phyloP scores from a whole-genome alignment of 139 green algal genomes.

The Chlamydomonas sphaeroides region DNA sequence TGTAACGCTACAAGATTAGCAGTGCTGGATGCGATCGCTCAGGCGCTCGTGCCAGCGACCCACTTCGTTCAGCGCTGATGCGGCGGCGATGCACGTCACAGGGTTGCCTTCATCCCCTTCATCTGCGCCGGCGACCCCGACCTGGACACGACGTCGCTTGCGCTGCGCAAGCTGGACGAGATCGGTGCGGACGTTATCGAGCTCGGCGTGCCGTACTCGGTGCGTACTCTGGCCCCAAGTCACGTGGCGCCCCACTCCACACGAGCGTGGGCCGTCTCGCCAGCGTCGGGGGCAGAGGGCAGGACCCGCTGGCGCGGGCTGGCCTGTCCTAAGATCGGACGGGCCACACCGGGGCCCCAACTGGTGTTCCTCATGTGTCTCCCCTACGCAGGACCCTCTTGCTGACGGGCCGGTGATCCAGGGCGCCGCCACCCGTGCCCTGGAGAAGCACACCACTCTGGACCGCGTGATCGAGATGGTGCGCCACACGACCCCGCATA shows the following conservation, averaged over 20 bases:
- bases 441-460: conserved; percentile 84
- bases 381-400: conserved; percentile 83
- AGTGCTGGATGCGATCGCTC: too few relatives aligned
- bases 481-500: conserved; percentile 46
- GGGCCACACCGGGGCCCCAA: too few relatives aligned
- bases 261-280: too few relatives aligned
- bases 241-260: too few relatives aligned
- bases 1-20: not conserved
- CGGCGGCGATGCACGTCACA: conserved; percentile 40
- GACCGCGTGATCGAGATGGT: conserved; percentile 84
- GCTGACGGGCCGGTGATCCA: conserved; percentile 97
- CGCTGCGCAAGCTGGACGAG: conserved; percentile 79
- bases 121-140: conserved; percentile 95
- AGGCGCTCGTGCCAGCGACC: too few relatives aligned
- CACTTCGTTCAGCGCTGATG: not conserved
- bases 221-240: too few relatives aligned
- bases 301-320: too few relatives aligned
- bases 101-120: conserved; percentile 94
- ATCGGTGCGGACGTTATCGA: conserved; percentile 96
- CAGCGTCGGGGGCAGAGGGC: too few relatives aligned
- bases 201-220: conserved; percentile 89
- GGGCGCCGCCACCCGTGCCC: conserved; percentile 86
- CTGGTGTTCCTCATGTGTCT: too few relatives aligned
- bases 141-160: conserved; percentile 86
- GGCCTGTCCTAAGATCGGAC: too few relatives aligned